Evolutionary conservation across 1,139 yeast species (phyloP), one percentile per base, ranked within the genome.

Genomic region (Kodamaea arcana): DNA sequence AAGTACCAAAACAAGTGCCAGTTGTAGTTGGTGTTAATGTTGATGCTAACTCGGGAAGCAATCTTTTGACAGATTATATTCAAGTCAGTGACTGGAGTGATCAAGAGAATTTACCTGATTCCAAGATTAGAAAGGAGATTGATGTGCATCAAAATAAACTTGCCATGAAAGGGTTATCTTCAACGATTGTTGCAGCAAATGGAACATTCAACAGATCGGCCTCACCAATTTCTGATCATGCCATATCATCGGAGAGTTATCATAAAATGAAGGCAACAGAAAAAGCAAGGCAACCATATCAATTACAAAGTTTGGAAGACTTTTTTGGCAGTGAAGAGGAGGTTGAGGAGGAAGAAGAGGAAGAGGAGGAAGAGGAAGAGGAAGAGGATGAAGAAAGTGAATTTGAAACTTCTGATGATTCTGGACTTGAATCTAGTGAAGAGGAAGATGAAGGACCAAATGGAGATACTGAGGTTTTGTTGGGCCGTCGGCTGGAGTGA

Each of bases 261-360:
- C 47, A 43, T 14, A 30, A 32, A 17, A 15, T 16, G 11, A 5
- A 18, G 15, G 27, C 12, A 21, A 35, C 21, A 30, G 30, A 27
- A 29, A 36, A 35, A 7, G 42, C 51, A 3, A 56, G 51, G 34
- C 52, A 75, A 57, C 47, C 71, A 0, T 64, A 80, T 50, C 75
- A 74, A 44, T 62, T 83, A 32, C 95, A 83, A 57, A 85, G 87
- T 40, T 62, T 88, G 44, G 96, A 88, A 50, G 96, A 88, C 41
- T 87, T 87, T 54, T 83, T 88, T 50, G 85, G 83, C 1, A 50
- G 48, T 14, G 82, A 78, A 33, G 71, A 70, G 6, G 69, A 65
- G 1, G 45, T 46, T 3, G 48, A 32, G 43, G 45, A 56, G 37
- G 53, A 60, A 32, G 48, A 30, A 3, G 56, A 44, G 10, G 58